These are phyloP conservation scores for Diaporthe caulivora DNA, from an alignment of 2,329 filamentous ascomycete genomes.

Conservation along the genomic window DNA sequence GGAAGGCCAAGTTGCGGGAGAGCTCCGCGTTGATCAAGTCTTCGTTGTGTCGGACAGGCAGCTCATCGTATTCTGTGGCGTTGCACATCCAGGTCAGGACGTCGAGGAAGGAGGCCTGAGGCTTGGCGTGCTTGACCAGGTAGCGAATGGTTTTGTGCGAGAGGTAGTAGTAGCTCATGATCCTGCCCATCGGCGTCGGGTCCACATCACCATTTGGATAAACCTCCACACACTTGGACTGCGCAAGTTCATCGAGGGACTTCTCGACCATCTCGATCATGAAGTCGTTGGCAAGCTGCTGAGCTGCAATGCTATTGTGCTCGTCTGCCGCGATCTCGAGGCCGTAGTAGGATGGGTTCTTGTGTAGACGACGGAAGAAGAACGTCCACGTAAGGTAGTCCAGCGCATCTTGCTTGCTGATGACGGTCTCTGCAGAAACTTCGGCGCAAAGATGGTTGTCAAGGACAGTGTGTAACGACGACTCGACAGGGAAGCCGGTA, in stretches of 20 bases:
- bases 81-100: slow-evolving; percentile 92
- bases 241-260: slow-evolving; percentile 83
- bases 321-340: slow-evolving; percentile 93
- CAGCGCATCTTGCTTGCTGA: slow-evolving; percentile 95
- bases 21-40: slow-evolving; percentile 96
- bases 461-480: slow-evolving; percentile 92
- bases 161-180: slow-evolving; percentile 99
- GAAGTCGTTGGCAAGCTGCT: slow-evolving; percentile 90
- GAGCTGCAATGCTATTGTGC: slow-evolving; percentile 87
- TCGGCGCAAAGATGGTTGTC: slow-evolving; percentile 98
- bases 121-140: slow-evolving; percentile 81
- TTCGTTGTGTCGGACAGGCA: slow-evolving; percentile 97
- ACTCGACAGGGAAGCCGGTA: slow-evolving; percentile 97
- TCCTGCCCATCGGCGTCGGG: slow-evolving; percentile 91
- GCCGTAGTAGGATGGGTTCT: slow-evolving; percentile 98
- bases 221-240: slow-evolving; percentile 86
- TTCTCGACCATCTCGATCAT: slow-evolving; percentile 94
- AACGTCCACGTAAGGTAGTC: slow-evolving; percentile 99
- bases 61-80: slow-evolving; percentile 96
- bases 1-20: slow-evolving; percentile 80
- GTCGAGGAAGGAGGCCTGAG: slow-evolving; percentile 81
- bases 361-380: slow-evolving; percentile 97
- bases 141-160: slow-evolving; percentile 95
- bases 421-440: slow-evolving; percentile 91
- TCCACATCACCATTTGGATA: slow-evolving; percentile 91